Conservation (phyloP, 306 rosid genomes). For the Citrullus mucosospermus region DNA sequence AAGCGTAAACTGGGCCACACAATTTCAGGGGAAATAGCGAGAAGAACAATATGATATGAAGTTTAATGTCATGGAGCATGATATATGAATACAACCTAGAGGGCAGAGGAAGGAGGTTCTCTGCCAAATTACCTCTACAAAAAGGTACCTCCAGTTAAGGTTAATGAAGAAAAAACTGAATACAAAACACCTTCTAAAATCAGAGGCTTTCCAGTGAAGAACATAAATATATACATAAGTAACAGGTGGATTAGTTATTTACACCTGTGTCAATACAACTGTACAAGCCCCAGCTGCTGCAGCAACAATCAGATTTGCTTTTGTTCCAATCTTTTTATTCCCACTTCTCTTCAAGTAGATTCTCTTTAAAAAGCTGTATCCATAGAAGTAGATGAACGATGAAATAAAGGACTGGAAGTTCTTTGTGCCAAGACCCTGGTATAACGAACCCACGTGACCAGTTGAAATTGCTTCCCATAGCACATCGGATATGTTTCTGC, state of each 20-base stretch:
- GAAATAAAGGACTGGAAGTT: slow-evolving; percentile 74
- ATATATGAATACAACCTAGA: neutral
- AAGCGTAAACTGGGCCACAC: neutral
- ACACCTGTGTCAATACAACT: slow-evolving; percentile 58
- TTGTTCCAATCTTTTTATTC: slow-evolving; percentile 56
- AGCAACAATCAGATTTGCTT: slow-evolving; percentile 74
- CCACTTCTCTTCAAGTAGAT: slow-evolving; percentile 63
- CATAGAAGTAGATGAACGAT: slow-evolving; percentile 78
- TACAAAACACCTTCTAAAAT: neutral
- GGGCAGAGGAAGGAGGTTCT: neutral
- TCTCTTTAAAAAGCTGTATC: slow-evolving; percentile 79
- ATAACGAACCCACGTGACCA: slow-evolving; percentile 61
- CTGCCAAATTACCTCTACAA: neutral
- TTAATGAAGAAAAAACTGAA: neutral
- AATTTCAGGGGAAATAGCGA: neutral
- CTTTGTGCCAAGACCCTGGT: slow-evolving; percentile 92
- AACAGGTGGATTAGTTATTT: neutral
- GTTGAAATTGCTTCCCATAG: slow-evolving; percentile 86
- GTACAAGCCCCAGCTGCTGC: slow-evolving; percentile 80
- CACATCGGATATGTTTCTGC: slow-evolving; percentile 87
- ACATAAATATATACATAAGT: neutral
- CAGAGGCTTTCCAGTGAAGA: neutral
- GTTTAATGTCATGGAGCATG: neutral
- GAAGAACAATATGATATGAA: neutral
- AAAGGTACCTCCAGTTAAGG: neutral